Conservation (phyloP, 1,284 basidiomycete species). For the Marasmius fiardii region DNA sequence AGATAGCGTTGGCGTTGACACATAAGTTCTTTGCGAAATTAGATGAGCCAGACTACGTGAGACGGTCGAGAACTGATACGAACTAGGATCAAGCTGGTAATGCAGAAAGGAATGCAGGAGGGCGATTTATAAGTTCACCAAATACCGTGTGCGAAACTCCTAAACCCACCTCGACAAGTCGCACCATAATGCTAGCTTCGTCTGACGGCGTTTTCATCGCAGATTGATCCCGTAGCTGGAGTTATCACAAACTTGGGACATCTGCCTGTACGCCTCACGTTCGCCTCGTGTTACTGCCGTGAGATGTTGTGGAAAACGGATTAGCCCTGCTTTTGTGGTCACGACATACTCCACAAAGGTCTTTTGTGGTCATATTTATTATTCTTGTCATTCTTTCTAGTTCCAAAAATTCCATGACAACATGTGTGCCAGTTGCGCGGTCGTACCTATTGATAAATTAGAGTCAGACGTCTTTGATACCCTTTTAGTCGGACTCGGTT, state of each 20-base stretch:
- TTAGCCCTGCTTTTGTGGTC: not conserved
- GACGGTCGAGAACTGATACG: not conserved
- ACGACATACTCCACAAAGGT: not conserved
- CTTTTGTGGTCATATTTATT: not conserved
- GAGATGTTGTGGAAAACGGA: not conserved
- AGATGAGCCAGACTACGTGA: not conserved
- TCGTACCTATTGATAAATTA: no score
- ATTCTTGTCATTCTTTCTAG: not conserved
- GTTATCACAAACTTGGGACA: not conserved
- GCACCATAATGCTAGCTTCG: not conserved
- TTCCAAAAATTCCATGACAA: not conserved
- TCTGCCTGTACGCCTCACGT: not conserved
- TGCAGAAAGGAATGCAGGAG: not conserved
- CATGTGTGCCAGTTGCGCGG: not conserved
- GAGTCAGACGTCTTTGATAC: no score
- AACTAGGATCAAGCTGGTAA: not conserved
- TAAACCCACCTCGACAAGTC: not conserved
- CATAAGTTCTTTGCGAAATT: not conserved
- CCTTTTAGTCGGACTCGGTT: no score
- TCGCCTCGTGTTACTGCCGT: not conserved
- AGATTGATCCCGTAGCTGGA: not conserved
- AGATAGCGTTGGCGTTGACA: not conserved
- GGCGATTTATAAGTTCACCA: not conserved
- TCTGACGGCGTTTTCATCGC: not conserved
- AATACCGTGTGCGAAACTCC: not conserved